phyloP scores from a whole-genome alignment of 352 stramenopile species.

The Globisporangium paroecandrum region DNA sequence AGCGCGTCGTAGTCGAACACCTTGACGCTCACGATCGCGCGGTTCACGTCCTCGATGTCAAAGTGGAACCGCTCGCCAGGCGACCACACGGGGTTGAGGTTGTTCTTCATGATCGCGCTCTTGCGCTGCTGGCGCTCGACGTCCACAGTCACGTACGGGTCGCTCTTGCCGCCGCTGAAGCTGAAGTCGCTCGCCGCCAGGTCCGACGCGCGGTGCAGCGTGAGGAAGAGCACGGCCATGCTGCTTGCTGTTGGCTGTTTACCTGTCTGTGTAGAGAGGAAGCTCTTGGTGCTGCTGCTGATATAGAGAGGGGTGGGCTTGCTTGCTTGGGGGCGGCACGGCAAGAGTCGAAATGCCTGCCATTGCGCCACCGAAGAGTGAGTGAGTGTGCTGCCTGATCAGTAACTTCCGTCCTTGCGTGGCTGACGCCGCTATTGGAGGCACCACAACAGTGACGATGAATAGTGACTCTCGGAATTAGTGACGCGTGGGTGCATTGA shows the following conservation, averaged over 20 bases:
- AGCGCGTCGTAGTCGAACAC: conserved; percentile 70
- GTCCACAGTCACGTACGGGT: conserved; percentile 69
- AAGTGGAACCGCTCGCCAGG: conserved; percentile 65
- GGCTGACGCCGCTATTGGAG: not conserved
- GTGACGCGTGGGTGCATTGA: not conserved
- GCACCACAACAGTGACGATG: not conserved
- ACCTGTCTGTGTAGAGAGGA: not conserved
- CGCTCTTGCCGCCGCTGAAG: conserved; percentile 56
- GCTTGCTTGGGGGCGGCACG: not conserved
- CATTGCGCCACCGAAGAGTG: not conserved
- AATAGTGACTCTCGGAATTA: not conserved
- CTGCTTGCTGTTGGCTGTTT: conserved; percentile 10
- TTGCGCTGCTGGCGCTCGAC: conserved; percentile 47
- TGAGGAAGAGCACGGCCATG: conserved; percentile 56
- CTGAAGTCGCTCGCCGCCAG: conserved; percentile 60
- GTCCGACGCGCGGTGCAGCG: conserved; percentile 42
- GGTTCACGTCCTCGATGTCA: conserved; percentile 35
- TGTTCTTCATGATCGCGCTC: conserved; percentile 58
- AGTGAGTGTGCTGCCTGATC: not conserved
- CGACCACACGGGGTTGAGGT: conserved; percentile 63
- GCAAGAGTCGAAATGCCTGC: conserved; percentile 6
- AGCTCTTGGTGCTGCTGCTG: not conserved
- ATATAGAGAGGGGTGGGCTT: not conserved
- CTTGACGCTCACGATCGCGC: conserved; percentile 44
- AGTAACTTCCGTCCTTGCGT: not conserved